Evolutionary conservation across 441 rosid genomes (phyloP).

Genomic region (Eutrema salsugineum): DNA sequence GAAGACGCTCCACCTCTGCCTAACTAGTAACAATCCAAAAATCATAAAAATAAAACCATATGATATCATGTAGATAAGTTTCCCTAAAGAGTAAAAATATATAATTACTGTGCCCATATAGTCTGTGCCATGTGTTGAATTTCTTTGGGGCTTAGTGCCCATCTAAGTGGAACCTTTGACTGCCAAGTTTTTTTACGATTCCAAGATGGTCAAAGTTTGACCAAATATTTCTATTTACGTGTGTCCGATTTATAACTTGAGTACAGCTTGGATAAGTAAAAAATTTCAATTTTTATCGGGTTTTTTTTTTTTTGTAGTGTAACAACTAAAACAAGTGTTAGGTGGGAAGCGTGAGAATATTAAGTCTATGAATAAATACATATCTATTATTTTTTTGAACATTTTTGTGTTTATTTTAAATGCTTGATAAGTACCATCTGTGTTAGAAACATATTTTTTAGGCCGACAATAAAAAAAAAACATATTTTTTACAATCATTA

Average conservation of each 20-base stretch:
- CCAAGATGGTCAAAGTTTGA: constrained; percentile 27
- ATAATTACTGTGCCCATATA: constrained; percentile 23
- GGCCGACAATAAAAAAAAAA: no score
- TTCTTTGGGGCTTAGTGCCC: constrained; percentile 33
- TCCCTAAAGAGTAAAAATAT: constrained; percentile 9
- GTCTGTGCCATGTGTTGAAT: constrained; percentile 20
- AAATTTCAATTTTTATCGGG: background rate
- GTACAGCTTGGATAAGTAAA: constrained; percentile 24
- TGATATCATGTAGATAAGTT: constrained; percentile 1
- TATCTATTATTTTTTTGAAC: no score
- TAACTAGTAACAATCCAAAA: constrained; percentile 11
- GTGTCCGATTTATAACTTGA: constrained; percentile 18
- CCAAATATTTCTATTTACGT: constrained; percentile 22
- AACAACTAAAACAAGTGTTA: constrained; percentile 25
- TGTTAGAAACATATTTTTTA: background rate
- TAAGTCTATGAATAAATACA: no score
- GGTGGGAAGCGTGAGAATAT: constrained; percentile 29
- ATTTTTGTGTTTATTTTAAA: background rate
- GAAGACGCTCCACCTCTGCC: constrained; percentile 66
- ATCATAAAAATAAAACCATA: background rate
- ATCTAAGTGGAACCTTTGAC: constrained; percentile 37
- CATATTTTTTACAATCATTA: background rate
- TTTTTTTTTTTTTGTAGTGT: background rate
- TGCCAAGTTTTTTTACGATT: constrained; percentile 16
- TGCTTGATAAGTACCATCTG: background rate